Base-by-base conservation (phyloP, 306 rosid genomes). In the Casuarina equisetifolia region DNA sequence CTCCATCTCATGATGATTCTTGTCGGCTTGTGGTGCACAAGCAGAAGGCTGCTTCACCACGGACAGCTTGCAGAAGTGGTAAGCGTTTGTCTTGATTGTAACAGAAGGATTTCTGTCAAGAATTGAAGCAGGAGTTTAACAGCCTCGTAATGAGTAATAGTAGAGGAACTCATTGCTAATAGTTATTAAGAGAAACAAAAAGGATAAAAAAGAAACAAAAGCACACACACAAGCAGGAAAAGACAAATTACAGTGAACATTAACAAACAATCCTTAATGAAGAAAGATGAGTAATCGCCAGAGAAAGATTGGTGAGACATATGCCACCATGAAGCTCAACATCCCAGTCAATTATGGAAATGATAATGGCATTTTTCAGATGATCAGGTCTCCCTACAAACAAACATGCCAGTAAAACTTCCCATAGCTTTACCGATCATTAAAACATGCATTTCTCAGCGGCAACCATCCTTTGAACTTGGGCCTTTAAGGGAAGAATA, bases 31-130 rank as follows among this genome's bases (percentile, higher is more conserved):
- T 13, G 69, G 76, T 35, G 86, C 77, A 76, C 73, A 46, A 66
- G 78, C 74, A 73, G 64, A 75, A 45, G 84, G 88, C 74, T 67
- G 87, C 87, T 91, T 91, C 79, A 86, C 88, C 50, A 85, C 66
- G 46, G 96, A 95, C 83, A 92, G 92, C 86, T 95, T 92, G 84
- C 98, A 95, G 82, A 92, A 92, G 86, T 95, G 98, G 85, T 87
- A 92, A 83, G 85, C 76, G 74, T 92, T 92, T 44, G 97, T 95
- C 84, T 82, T 76, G 79, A 92, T 87, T n/a, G 91, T 89, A 82
- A 88, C 75, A 17, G 78, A 78, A 15, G 97, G 96, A 86, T 63
- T 83, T 88, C 98, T 95, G 79, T 45, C 36, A 74, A 70, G 61
- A 48, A 9, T 17, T 53, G 70, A 39, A 19, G 15, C 1, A 3